Conservation (phyloP, 1,284 basidiomycete genomes). For the Apiotrichum sp. region DNA sequence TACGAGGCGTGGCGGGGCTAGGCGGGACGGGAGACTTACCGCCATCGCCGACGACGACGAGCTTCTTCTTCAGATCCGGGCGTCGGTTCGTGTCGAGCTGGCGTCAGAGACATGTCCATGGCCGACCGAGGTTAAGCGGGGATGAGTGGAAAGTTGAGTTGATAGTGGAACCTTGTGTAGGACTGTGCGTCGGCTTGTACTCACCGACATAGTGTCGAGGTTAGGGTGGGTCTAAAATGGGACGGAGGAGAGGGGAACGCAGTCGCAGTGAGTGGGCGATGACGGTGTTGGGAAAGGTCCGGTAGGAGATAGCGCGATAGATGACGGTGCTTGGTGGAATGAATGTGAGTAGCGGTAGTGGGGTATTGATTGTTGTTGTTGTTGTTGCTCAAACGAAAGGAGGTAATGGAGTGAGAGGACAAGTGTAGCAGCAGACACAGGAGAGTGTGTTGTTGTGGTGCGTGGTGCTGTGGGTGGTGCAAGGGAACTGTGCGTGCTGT, state of each 20-base stretch:
- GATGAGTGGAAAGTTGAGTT: no score
- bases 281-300: background rate
- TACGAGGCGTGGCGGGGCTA: background rate
- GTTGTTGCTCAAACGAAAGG: no score
- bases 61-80: conserved; percentile 78
- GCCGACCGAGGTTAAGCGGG: no score
- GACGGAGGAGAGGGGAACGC: background rate
- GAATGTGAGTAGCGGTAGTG: no score
- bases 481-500: no score
- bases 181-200: background rate
- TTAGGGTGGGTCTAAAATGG: background rate
- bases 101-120: background rate
- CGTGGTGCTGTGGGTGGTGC: no score
- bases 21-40: conserved; percentile 16
- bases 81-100: conserved; percentile 30
- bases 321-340: no score
- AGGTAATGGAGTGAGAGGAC: no score
- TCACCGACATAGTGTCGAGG: background rate
- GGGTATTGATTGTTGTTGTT: background rate
- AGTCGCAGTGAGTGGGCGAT: background rate
- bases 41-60: conserved; percentile 64
- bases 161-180: no score
- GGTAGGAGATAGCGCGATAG: no score
- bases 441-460: no score
- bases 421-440: no score